phyloP scores from a whole-genome alignment of 2,329 filamentous ascomycete genomes.

The Rutstroemia sp. region DNA sequence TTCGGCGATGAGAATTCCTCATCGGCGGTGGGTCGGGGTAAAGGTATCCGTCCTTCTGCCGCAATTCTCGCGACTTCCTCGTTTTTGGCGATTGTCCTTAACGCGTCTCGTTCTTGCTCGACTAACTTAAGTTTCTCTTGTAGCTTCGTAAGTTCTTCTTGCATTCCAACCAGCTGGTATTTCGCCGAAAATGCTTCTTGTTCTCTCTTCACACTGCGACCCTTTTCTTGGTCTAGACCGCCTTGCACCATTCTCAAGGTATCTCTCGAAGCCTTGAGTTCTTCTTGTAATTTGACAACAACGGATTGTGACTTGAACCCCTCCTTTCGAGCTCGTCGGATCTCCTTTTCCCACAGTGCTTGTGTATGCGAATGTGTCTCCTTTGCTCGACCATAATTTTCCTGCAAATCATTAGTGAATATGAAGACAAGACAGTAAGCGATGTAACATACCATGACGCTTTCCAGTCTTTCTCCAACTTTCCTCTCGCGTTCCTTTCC shows the following conservation, averaged over 20 bases:
- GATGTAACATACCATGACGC: conserved; percentile 54
- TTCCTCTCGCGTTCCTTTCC: conserved; percentile 57
- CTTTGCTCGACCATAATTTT: conserved; percentile 63
- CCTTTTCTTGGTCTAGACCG: conserved; percentile 54
- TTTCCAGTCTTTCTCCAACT: conserved; percentile 59
- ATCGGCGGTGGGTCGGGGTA: conserved; percentile 42
- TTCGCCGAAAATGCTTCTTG: conserved; percentile 63
- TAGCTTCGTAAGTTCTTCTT: conserved; percentile 60
- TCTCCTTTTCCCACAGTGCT: conserved; percentile 66
- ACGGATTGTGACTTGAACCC: conserved; percentile 67
- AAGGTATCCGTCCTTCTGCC: conserved; percentile 60
- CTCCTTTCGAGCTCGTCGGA: conserved; percentile 61
- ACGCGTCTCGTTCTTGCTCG: conserved; percentile 67
- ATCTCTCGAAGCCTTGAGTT: conserved; percentile 54
- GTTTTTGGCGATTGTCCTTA: conserved; percentile 64
- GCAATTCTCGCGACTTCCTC: conserved; percentile 68
- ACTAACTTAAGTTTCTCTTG: conserved; percentile 56
- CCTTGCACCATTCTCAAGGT: conserved; percentile 49
- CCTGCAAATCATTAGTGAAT: conserved; percentile 36
- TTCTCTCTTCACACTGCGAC: conserved; percentile 53
- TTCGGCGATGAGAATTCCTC: conserved; percentile 58
- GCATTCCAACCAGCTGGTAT: conserved; percentile 55
- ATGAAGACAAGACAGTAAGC: conserved; percentile 15
- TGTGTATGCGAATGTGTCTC: conserved; percentile 61
- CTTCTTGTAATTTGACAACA: conserved; percentile 65